Evolutionary conservation across 805 yeast genomes (phyloP).

Genomic region (Starmerella apicola): DNA sequence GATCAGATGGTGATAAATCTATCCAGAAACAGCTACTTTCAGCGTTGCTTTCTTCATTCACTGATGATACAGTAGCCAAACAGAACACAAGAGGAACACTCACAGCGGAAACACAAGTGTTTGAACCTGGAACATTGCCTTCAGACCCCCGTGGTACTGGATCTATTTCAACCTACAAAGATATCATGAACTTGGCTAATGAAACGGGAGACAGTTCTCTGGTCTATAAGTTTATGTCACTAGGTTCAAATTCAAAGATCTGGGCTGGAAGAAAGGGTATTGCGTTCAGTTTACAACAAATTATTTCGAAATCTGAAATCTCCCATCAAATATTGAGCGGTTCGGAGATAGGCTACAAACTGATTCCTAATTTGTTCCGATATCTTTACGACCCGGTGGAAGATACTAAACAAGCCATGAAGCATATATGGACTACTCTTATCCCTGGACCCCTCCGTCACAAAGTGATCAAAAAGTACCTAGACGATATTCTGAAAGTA

Average conservation of each 20-base stretch:
- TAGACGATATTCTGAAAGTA: conserved; percentile 50
- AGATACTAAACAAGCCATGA: conserved; percentile 70
- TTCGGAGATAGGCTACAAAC: conserved; percentile 39
- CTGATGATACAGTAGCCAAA: conserved; percentile 43
- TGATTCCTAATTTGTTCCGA: conserved; percentile 73
- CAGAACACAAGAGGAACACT: conserved; percentile 52
- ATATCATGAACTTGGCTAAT: conserved; percentile 72
- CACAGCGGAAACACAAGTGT: conserved; percentile 67
- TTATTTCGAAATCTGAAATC: conserved; percentile 65
- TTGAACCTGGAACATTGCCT: conserved; percentile 67
- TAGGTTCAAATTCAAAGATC: conserved; percentile 72
- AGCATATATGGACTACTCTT: conserved; percentile 71
- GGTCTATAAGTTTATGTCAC: conserved; percentile 86
- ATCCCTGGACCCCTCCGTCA: conserved; percentile 34
- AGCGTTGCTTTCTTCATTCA: conserved; percentile 61
- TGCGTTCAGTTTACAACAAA: conserved; percentile 83
- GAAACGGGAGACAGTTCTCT: conserved; percentile 93
- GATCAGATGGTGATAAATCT: conserved; percentile 54
- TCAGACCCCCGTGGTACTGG: conserved; percentile 51
- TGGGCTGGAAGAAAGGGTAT: conserved; percentile 93
- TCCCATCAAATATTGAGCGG: conserved; percentile 42
- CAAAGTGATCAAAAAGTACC: conserved; percentile 42
- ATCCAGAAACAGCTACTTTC: conserved; percentile 50
- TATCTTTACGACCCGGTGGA: conserved; percentile 76
- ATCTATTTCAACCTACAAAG: conserved; percentile 82